Evolutionary conservation across 495 filamentous ascomycete species (phyloP).

Genomic region (Xanthoparmelia taractica): DNA sequence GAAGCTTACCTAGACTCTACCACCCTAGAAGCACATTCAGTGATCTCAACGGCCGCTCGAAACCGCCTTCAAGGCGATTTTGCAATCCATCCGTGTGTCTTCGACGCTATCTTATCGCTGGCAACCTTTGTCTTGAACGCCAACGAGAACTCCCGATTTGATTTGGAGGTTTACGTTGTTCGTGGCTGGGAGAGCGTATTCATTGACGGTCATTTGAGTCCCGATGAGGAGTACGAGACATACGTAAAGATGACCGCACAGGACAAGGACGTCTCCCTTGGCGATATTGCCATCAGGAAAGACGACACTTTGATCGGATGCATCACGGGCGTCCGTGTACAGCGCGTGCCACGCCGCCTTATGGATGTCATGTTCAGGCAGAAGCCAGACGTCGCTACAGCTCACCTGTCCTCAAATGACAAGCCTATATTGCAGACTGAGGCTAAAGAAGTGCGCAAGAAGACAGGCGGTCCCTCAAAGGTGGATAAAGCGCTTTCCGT

Average conservation of each 20-base stretch:
- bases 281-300: slow-evolving; percentile 17
- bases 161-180: slow-evolving; percentile 16
- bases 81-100: slow-evolving; percentile 11
- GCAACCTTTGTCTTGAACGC: slow-evolving; percentile 15
- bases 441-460: neutral
- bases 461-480: slow-evolving; percentile 4
- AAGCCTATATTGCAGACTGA: neutral
- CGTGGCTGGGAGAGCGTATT: slow-evolving; percentile 15
- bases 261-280: slow-evolving; percentile 12
- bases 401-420: too few species aligned
- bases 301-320: slow-evolving; percentile 10
- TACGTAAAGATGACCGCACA: slow-evolving; percentile 18
- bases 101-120: slow-evolving; percentile 12
- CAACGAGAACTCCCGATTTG: slow-evolving; percentile 14
- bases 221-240: slow-evolving; percentile 11
- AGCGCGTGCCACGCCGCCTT: slow-evolving; percentile 17
- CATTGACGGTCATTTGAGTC: slow-evolving; percentile 3
- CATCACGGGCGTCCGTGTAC: slow-evolving; percentile 15
- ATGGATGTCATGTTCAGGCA: slow-evolving; percentile 19
- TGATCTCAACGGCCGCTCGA: neutral
- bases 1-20: slow-evolving; percentile 8
- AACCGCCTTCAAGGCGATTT: slow-evolving; percentile 13
- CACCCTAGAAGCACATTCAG: slow-evolving; percentile 10
- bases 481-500: slow-evolving; percentile 39
- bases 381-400: slow-evolving; percentile 5